Evolutionary conservation across 2,329 filamentous ascomycete species (phyloP).

Genomic region (Aciculosporium take): DNA sequence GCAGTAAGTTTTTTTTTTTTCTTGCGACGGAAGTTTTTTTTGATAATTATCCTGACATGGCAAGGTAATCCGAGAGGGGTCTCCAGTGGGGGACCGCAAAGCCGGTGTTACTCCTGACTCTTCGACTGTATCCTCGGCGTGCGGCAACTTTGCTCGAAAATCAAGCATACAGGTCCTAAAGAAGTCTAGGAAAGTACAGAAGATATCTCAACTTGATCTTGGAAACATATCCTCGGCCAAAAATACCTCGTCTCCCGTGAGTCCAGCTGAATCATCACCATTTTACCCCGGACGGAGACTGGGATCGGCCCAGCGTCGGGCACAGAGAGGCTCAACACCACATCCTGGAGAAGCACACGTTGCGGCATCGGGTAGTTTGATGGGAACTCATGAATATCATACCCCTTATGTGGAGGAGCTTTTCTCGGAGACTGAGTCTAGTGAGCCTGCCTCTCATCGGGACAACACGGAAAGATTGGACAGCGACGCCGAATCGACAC

Average conservation of each 20-base stretch:
- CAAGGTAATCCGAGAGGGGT: not conserved
- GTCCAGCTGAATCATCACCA: slow-evolving; percentile 5
- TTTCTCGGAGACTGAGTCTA: not conserved
- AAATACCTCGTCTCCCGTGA: not conserved
- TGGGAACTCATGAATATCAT: slow-evolving; percentile 5
- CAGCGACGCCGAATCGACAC: not conserved
- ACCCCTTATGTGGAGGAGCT: slow-evolving; percentile 9
- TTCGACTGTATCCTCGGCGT: not conserved
- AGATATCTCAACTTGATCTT: not conserved
- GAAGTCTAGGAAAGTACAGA: not conserved
- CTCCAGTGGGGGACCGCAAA: not conserved
- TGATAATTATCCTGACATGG: not conserved
- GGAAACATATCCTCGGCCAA: not conserved
- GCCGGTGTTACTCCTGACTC: not conserved
- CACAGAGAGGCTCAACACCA: slow-evolving; percentile 11
- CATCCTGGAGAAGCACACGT: not conserved
- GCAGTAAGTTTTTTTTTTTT: slow-evolving; percentile 9
- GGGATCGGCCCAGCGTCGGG: slow-evolving; percentile 16
- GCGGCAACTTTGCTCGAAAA: not conserved
- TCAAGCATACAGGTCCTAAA: not conserved
- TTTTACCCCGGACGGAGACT: slow-evolving; percentile 12
- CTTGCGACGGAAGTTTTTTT: not conserved
- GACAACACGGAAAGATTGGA: not conserved
- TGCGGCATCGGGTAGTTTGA: not conserved
- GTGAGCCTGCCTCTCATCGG: not conserved